Conservation (phyloP, 495 filamentous ascomycete species). For the Penicillium parvum region DNA sequence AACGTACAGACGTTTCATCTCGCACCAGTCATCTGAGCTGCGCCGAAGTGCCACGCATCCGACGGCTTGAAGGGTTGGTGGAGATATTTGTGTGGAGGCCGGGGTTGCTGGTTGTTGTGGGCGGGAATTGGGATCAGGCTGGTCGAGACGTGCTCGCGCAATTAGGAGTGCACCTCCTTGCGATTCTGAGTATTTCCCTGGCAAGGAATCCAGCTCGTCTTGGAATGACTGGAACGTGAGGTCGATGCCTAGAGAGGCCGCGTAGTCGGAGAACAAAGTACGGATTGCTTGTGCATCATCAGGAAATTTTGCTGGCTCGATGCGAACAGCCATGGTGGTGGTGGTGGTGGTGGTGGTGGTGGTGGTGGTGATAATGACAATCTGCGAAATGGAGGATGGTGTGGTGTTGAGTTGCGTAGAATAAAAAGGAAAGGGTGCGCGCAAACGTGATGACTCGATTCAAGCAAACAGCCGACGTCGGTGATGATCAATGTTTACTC, state of each 20-base stretch:
- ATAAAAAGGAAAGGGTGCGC: neutral
- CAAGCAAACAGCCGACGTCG: too few species aligned
- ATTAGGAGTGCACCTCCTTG: slow-evolving; percentile 45
- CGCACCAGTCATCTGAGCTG: slow-evolving; percentile 37
- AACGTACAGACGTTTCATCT: slow-evolving; percentile 59
- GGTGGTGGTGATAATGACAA: too few species aligned
- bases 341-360: too few species aligned
- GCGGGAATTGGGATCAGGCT: neutral
- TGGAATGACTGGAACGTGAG: slow-evolving; percentile 56
- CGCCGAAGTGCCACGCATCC: slow-evolving; percentile 46
- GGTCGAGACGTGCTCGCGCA: slow-evolving; percentile 26
- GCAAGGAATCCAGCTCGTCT: slow-evolving; percentile 47
- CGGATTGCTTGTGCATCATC: slow-evolving; percentile 31
- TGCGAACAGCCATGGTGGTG: slow-evolving; percentile 20
- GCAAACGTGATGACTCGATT: too few species aligned
- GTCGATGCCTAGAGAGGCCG: slow-evolving; percentile 48
- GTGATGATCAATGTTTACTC: too few species aligned
- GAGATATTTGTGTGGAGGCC: neutral
- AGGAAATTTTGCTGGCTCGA: slow-evolving; percentile 28
- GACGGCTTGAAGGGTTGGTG: too few species aligned
- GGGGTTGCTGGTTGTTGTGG: neutral
- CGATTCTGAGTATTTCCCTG: slow-evolving; percentile 47
- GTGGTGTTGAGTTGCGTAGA: neutral
- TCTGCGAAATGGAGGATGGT: neutral
- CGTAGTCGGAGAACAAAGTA: slow-evolving; percentile 50